These are phyloP conservation scores for Penicillium mononematosum DNA, from an alignment of 495 filamentous ascomycete genomes.

Conservation along the genomic window DNA sequence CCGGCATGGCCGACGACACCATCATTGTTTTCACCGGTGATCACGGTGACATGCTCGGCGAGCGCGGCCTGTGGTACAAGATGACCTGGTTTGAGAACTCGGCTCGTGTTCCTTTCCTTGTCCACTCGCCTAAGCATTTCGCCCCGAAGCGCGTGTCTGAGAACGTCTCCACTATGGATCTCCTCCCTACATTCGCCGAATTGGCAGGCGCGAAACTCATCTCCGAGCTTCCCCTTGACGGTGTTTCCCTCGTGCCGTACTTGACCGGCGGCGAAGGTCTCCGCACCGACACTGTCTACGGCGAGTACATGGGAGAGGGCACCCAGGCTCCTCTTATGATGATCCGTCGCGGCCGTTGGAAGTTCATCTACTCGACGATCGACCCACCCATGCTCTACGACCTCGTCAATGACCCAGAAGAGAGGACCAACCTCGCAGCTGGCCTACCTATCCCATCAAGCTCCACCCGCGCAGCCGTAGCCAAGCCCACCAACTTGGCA, in stretches of 20 bases:
- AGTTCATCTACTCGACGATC: constrained; percentile 76
- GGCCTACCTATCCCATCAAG: constrained; percentile 31
- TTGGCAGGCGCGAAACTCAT: constrained; percentile 66
- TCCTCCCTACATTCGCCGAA: constrained; percentile 80
- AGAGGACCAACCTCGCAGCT: constrained; percentile 66
- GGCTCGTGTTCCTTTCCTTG: constrained; percentile 75
- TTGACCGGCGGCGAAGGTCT: constrained; percentile 56
- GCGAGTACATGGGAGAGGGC: constrained; percentile 87
- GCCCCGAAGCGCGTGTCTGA: constrained; percentile 63
- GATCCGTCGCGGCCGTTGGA: constrained; percentile 80
- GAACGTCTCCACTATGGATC: constrained; percentile 83
- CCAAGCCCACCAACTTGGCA: constrained; percentile 19
- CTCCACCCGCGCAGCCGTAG: constrained; percentile 5
- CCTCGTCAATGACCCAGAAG: constrained; percentile 67
- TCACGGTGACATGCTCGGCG: constrained; percentile 90
- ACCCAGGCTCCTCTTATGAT: constrained; percentile 85
- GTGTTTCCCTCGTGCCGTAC: constrained; percentile 68
- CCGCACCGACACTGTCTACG: constrained; percentile 71
- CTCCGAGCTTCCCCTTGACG: constrained; percentile 70
- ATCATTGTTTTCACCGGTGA: constrained; percentile 86
- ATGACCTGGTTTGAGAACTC: constrained; percentile 89
- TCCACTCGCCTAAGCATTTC: constrained; percentile 69
- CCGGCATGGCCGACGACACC: constrained; percentile 73
- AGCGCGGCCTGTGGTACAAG: constrained; percentile 90
- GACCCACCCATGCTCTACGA: constrained; percentile 81